Percentiles rank a stretch among this genome's conserved stretches.
Conservation (phyloP, 352 stramenopile genomes). For the Globisporangium lucens region DNA sequence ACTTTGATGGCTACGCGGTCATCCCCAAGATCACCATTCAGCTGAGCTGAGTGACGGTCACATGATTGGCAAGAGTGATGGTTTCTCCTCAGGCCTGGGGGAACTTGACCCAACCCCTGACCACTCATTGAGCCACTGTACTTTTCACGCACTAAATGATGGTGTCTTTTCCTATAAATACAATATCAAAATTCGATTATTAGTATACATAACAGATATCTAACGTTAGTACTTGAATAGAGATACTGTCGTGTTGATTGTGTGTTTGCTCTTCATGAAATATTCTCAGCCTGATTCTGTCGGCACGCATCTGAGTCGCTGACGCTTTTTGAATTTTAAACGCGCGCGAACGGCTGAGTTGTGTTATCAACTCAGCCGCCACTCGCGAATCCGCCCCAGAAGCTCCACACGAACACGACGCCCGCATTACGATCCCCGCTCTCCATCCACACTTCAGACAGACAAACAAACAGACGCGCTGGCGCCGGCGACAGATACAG, state of each 20-base stretch:
- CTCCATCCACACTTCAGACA: neutral
- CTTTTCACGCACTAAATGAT: neutral
- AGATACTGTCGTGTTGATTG: no score
- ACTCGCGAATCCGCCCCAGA: constrained; percentile 10
- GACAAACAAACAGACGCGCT: neutral
- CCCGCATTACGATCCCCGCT: neutral
- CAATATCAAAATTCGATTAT: neutral
- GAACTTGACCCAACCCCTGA: constrained; percentile 1
- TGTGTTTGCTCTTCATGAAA: neutral
- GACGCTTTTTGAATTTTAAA: constrained; percentile 16
- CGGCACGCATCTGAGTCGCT: neutral
- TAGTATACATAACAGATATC: neutral
- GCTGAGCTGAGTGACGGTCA: constrained; percentile 25
- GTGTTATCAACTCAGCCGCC: neutral
- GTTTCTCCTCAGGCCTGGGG: neutral
- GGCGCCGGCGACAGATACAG: neutral
- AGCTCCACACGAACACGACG: neutral
- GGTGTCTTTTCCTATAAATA: neutral
- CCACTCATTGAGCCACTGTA: neutral
- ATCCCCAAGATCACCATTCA: constrained; percentile 51
- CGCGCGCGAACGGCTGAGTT: neutral
- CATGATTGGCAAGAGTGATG: neutral
- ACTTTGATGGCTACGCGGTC: constrained; percentile 40
- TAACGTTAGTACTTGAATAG: neutral
- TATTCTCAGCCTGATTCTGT: neutral